A percentile compares a stretch with the other conserved stretches of the same genome.
Conservation (phyloP, 2,329 filamentous ascomycete species). For the Botrytis elliptica region DNA sequence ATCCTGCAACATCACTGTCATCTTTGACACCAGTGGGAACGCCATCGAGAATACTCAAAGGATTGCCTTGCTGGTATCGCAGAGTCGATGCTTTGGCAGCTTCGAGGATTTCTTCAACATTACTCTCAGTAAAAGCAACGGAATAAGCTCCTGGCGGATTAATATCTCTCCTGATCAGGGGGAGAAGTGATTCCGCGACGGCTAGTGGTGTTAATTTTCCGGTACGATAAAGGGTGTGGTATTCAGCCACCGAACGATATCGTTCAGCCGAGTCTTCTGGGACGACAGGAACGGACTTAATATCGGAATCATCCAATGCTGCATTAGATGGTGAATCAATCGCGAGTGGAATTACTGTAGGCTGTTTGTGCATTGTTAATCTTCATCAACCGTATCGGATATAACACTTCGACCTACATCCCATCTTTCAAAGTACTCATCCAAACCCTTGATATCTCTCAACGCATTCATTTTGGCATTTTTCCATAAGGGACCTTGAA, state of each 20-base stretch:
- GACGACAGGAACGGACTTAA: slow-evolving; percentile 44
- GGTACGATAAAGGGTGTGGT: slow-evolving; percentile 69
- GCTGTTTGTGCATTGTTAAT: slow-evolving; percentile 42
- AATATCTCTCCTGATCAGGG: slow-evolving; percentile 63
- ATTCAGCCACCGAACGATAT: slow-evolving; percentile 73
- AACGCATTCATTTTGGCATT: slow-evolving; percentile 60
- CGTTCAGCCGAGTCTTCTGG: slow-evolving; percentile 47
- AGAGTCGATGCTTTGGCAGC: slow-evolving; percentile 72
- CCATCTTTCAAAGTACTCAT: slow-evolving; percentile 47
- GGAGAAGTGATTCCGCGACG: slow-evolving; percentile 69
- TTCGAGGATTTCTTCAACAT: slow-evolving; percentile 59
- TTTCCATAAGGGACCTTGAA: slow-evolving; percentile 67
- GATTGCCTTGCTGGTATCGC: slow-evolving; percentile 65
- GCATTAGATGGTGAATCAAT: slow-evolving; percentile 24
- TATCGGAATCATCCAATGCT: slow-evolving; percentile 41
- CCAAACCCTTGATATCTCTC: slow-evolving; percentile 49
- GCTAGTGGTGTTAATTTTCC: slow-evolving; percentile 69
- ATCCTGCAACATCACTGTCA: slow-evolving; percentile 73
- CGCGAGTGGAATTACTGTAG: slow-evolving; percentile 55
- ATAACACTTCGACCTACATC: slow-evolving; percentile 44
- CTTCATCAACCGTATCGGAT: background rate
- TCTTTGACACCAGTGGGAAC: slow-evolving; percentile 84
- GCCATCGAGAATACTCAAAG: slow-evolving; percentile 72
- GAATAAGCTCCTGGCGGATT: slow-evolving; percentile 59
- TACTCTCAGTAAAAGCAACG: slow-evolving; percentile 69